Base-by-base conservation (phyloP, 768 basidiomycete genomes). In the Lactifluus rugatus region DNA sequence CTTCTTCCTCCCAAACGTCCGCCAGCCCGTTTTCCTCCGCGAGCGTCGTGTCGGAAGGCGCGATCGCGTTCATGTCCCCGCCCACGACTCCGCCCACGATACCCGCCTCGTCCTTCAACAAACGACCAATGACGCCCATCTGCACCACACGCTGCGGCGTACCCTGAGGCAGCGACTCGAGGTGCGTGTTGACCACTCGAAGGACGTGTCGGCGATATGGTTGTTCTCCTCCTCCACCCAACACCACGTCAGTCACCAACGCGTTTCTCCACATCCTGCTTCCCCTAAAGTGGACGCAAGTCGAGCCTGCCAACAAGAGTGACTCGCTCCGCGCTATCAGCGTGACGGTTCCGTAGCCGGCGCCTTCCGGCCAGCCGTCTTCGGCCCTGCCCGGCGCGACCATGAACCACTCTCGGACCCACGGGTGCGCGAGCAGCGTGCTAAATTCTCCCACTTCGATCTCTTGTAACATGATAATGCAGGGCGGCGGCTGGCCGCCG, bases 21-120 rank as follows among this genome's bases (percentile, higher is more conserved):
- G 55, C 53, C 65, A 90, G 67, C 25, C 80, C 80, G 1, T 76
- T 70, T 2, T 74, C 70, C 34, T 65, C 69, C 13, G 77, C 74
- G 31, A 82, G 68, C 37, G 57, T 61, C 52, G 56, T 58, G 51
- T 88, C 85, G 16, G 69, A 69, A 2, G 70, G 65, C 2, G 71
- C 70, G 53, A 88, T 81, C 48, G 81, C 76, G 61, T 87, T 88
- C 83, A 89, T 86, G 64, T 88, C 86, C 1, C 87, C 87, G 0
- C 76, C 78, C 37, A 87, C 76, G 2, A 89, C 62, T 0, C 85
- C 87, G 1, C 82, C 84, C 25, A 75, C 69, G 16, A 84, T 67
- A 0, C 62, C 66, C 10, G 72, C 69, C 57, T 76, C n/a, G n/a
- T n/a, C 75, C 65, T 73, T 75, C 64, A 89, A 66, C 66, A 80